A percentile compares a stretch with the other conserved stretches of the same genome.
These are phyloP conservation scores for Eutrema japonicum DNA, from an alignment of 345 rosid genomes.

Conservation along the genomic window DNA sequence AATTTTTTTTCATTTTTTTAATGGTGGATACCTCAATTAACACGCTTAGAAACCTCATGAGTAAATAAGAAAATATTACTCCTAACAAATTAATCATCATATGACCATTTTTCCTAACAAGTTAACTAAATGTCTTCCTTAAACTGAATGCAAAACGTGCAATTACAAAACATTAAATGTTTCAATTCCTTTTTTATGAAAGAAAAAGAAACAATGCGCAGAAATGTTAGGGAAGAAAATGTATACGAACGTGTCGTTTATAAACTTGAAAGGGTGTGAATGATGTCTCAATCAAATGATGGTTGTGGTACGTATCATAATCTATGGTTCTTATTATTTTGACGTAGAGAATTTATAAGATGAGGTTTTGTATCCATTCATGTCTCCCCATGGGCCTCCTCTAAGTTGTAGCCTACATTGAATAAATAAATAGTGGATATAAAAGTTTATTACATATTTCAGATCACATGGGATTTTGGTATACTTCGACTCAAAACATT, in stretches of 20 bases:
- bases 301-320: constrained; percentile 30
- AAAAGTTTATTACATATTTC: not conserved
- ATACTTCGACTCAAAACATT: constrained; percentile 22
- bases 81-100: not conserved
- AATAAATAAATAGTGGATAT: not conserved
- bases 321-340: constrained; percentile 38
- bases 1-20: too few relatives aligned
- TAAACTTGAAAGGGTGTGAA: constrained; percentile 6
- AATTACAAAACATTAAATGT: not conserved
- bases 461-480: constrained; percentile 24
- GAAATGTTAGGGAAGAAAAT: not conserved
- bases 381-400: constrained; percentile 41
- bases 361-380: constrained; percentile 32
- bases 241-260: constrained; percentile 31
- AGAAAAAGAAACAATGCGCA: not conserved
- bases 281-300: constrained; percentile 33
- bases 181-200: not conserved
- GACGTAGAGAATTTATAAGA: constrained; percentile 33
- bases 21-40: too few relatives aligned
- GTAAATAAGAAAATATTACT: not conserved
- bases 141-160: not conserved
- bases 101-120: not conserved
- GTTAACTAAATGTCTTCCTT: not conserved
- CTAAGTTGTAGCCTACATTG: constrained; percentile 2
- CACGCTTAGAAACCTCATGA: not conserved